phyloP scores from a whole-genome alignment of 352 stramenopile genomes.

The Globisporangium lucens region DNA sequence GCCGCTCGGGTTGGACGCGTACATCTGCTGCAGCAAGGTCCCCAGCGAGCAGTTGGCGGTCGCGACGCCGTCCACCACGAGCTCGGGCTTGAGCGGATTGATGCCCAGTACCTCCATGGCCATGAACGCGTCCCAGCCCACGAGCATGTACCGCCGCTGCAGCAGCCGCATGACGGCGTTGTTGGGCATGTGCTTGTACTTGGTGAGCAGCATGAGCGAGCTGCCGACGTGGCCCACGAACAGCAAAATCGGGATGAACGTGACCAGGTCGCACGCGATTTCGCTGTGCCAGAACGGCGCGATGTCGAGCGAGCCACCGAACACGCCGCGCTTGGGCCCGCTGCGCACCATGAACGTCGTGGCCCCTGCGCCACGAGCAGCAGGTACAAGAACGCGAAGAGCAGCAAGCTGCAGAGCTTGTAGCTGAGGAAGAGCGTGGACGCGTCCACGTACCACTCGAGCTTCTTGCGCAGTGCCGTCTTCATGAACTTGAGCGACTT shows the following conservation, averaged over 20 bases:
- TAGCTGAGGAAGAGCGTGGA: constrained; percentile 24
- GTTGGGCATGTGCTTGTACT: not conserved
- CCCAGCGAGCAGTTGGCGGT: constrained; percentile 33
- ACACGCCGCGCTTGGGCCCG: constrained; percentile 5
- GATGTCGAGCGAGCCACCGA: constrained; percentile 34
- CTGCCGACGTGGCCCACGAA: not conserved
- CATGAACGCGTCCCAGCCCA: constrained; percentile 14
- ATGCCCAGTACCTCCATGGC: constrained; percentile 41
- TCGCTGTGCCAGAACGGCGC: constrained; percentile 46
- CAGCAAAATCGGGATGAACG: constrained; percentile 8
- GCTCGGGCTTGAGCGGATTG: constrained; percentile 30
- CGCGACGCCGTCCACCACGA: constrained; percentile 20
- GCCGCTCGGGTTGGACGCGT: constrained; percentile 39
- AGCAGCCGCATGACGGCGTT: not conserved
- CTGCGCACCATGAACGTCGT: constrained; percentile 46
- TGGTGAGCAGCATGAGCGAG: not conserved
- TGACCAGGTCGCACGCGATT: constrained; percentile 45
- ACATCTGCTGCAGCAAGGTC: constrained; percentile 43
- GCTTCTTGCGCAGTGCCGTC: not conserved
- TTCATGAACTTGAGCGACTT: constrained; percentile 17
- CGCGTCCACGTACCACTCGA: constrained; percentile 24
- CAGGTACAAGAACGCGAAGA: constrained; percentile 21
- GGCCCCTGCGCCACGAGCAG: not conserved
- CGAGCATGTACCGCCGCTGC: not conserved
- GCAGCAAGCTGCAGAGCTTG: constrained; percentile 29